phyloP scores from a whole-genome alignment of 2,329 filamentous ascomycete species.

The Zymoseptoria crescenta region DNA sequence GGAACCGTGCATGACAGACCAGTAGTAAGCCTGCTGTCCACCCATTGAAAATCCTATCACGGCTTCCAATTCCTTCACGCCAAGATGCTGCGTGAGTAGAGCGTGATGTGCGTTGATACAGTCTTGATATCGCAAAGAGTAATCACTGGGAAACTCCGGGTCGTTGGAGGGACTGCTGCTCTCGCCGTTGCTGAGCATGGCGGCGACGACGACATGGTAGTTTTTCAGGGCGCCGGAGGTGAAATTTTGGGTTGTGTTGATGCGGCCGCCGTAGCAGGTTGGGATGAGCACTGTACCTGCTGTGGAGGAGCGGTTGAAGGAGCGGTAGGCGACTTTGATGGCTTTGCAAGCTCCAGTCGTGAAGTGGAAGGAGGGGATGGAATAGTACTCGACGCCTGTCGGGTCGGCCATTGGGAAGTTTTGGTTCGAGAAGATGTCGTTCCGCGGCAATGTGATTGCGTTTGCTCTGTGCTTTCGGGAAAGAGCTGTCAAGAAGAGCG shows the following conservation, averaged over 20 bases:
- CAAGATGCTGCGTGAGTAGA: neutral
- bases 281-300: slow-evolving; percentile 2
- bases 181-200: slow-evolving; percentile 2
- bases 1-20: neutral
- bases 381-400: neutral
- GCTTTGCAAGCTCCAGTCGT: neutral
- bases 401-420: neutral
- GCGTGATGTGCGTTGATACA: slow-evolving; percentile 5
- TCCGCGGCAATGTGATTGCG: neutral
- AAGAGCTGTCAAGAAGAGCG: too few relatives aligned
- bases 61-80: neutral
- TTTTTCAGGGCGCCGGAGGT: slow-evolving; percentile 2
- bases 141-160: neutral
- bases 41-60: slow-evolving; percentile 3
- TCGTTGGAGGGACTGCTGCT: slow-evolving; percentile 2
- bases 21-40: slow-evolving; percentile 3
- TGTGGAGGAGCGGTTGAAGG: neutral
- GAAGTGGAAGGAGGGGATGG: neutral
- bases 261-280: slow-evolving; percentile 2
- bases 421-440: neutral
- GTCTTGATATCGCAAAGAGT: slow-evolving; percentile 1
- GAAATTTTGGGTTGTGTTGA: slow-evolving; percentile 3
- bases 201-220: slow-evolving; percentile 3
- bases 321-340: slow-evolving; percentile 3
- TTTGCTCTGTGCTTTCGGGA: too few relatives aligned